A percentile compares a stretch with the other conserved stretches of the same genome.
These are phyloP conservation scores for Rubroboletus satanas DNA, from an alignment of 768 basidiomycete genomes.

Conservation along the genomic window DNA sequence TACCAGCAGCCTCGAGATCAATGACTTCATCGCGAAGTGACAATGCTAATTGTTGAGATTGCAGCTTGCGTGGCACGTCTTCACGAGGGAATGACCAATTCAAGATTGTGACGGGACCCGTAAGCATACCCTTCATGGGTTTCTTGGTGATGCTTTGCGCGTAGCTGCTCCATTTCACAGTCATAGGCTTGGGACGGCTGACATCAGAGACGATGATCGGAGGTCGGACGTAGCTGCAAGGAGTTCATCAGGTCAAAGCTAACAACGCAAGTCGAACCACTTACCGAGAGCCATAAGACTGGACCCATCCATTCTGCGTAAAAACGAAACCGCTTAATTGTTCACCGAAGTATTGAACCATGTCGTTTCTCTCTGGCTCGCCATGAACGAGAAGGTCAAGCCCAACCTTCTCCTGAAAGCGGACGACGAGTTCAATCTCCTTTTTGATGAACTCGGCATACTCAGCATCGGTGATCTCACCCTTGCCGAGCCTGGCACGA, in stretches of 20 bases:
- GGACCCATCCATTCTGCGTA: slow-evolving; percentile 98
- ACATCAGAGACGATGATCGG: slow-evolving; percentile 98
- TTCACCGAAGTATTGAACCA: slow-evolving; percentile 99
- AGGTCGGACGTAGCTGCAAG: slow-evolving; percentile 84
- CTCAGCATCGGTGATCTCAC: slow-evolving; percentile 76
- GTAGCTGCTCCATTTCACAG: slow-evolving; percentile 94
- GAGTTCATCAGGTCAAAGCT: slow-evolving; percentile 4
- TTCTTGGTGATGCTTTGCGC: slow-evolving; percentile 90
- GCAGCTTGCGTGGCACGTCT: slow-evolving; percentile 92
- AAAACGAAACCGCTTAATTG: slow-evolving; percentile 93
- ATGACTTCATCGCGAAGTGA: slow-evolving; percentile 97
- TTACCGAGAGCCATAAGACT: slow-evolving; percentile 96
- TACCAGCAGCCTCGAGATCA: slow-evolving; percentile 95
- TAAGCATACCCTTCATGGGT: slow-evolving; percentile 99
- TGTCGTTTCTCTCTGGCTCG: slow-evolving; percentile 98
- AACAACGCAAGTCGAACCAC: slow-evolving; percentile 21
- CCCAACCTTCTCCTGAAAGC: slow-evolving; percentile 95
- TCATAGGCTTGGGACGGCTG: slow-evolving; percentile 88
- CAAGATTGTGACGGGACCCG: slow-evolving; percentile 96
- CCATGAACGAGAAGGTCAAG: slow-evolving; percentile 98
- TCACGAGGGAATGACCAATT: slow-evolving; percentile 99
- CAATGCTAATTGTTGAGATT: slow-evolving; percentile 97
- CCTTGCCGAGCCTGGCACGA: slow-evolving; percentile 92
- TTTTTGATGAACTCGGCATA: slow-evolving; percentile 99
- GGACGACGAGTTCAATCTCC: slow-evolving; percentile 89